A percentile compares a stretch with the other conserved stretches of the same genome.
These are phyloP conservation scores for Aphanomyces euteiches DNA, from an alignment of 352 stramenopile species.

Conservation along the genomic window DNA sequence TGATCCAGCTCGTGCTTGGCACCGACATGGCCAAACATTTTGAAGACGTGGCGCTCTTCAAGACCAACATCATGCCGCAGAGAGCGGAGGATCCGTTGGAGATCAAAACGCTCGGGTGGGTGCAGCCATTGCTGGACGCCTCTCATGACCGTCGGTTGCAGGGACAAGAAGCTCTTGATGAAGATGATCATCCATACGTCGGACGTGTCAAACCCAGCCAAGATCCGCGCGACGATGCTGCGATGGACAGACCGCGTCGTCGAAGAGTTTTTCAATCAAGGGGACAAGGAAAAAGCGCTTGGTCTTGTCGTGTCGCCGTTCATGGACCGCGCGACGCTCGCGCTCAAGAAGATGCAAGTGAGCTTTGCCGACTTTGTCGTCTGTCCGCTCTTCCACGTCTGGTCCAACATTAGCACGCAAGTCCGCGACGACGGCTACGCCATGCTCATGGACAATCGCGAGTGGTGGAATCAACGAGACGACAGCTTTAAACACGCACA, in stretches of 20 bases:
- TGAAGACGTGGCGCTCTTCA: conserved; percentile 83
- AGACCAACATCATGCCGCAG: conserved; percentile 74
- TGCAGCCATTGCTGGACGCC: background rate
- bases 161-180: conserved; percentile 82
- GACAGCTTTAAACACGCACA: conserved; percentile 84
- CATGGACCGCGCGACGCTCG: conserved; percentile 90
- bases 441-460: conserved; percentile 65
- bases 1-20: conserved; percentile 87
- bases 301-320: conserved; percentile 87
- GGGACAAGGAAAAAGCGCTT: conserved; percentile 92
- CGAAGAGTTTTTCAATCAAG: conserved; percentile 95
- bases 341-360: conserved; percentile 91
- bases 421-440: conserved; percentile 65
- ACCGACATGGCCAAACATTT: conserved; percentile 91
- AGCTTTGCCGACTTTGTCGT: conserved; percentile 95
- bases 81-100: conserved; percentile 53
- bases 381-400: conserved; percentile 78
- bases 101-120: conserved; percentile 67
- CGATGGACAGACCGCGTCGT: conserved; percentile 92
- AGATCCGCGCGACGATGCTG: conserved; percentile 83
- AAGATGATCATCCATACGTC: conserved; percentile 90
- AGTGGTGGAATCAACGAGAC: conserved; percentile 73
- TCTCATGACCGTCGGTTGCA: conserved; percentile 20
- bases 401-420: conserved; percentile 73
- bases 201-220: conserved; percentile 93